Evolutionary conservation across 2,329 filamentous ascomycete genomes (phyloP).

Genomic region (Harringtonia aguacate): DNA sequence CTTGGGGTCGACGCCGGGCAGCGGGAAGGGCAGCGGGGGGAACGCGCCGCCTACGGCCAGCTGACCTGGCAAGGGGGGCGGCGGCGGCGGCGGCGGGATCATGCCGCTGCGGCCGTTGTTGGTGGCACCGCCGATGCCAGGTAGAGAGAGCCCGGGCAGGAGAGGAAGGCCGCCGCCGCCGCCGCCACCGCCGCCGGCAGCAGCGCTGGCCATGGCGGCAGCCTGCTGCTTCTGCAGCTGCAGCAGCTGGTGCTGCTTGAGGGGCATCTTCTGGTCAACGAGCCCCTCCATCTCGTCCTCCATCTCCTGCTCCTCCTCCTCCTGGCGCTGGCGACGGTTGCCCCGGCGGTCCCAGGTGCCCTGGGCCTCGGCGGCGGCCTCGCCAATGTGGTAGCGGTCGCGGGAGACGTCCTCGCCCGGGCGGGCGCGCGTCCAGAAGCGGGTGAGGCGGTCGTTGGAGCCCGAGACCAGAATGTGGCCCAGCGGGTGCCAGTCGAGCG

Average conservation of each 20-base stretch:
- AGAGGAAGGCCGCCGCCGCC: slow-evolving; percentile 23
- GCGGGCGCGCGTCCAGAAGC: slow-evolving; percentile 88
- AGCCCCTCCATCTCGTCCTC: slow-evolving; percentile 91
- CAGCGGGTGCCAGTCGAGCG: slow-evolving; percentile 92
- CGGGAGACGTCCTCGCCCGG: slow-evolving; percentile 78
- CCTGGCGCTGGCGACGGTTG: slow-evolving; percentile 66
- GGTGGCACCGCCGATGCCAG: slow-evolving; percentile 33
- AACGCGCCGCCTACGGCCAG: slow-evolving; percentile 27
- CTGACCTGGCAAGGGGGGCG: no score
- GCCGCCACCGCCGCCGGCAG: slow-evolving; percentile 24
- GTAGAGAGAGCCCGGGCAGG: slow-evolving; percentile 51
- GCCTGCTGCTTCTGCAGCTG: slow-evolving; percentile 1
- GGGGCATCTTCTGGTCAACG: slow-evolving; percentile 77
- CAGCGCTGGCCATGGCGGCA: not conserved
- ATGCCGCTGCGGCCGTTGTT: not conserved
- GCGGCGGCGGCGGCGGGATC: slow-evolving; percentile 36
- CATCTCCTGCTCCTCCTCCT: slow-evolving; percentile 87
- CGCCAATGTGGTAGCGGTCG: slow-evolving; percentile 91
- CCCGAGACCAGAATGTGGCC: slow-evolving; percentile 93
- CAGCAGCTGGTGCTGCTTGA: slow-evolving; percentile 29
- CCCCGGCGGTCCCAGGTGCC: slow-evolving; percentile 87
- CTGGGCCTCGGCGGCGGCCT: slow-evolving; percentile 83
- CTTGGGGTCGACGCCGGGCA: slow-evolving; percentile 45
- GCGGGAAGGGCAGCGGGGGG: slow-evolving; percentile 32
- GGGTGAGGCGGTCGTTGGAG: slow-evolving; percentile 90